phyloP scores from a whole-genome alignment of 495 filamentous ascomycete species.

The Tuber indicum region DNA sequence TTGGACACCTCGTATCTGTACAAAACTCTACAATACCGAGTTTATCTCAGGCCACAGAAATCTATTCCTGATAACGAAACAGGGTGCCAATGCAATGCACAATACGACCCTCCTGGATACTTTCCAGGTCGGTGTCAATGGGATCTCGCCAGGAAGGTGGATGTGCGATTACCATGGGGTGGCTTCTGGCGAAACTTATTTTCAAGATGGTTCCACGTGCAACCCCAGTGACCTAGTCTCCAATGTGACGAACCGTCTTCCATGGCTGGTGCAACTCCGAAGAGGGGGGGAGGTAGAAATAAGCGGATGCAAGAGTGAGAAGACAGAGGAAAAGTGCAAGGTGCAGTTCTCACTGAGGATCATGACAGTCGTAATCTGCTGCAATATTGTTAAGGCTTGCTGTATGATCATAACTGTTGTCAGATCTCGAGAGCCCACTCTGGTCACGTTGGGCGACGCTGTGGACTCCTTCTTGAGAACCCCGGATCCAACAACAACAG shows the following conservation, averaged over 20 bases:
- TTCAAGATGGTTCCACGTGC: not conserved
- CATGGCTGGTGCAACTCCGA: not conserved
- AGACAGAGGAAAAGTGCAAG: slow-evolving; percentile 42
- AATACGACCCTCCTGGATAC: not conserved
- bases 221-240: not conserved
- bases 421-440: slow-evolving; percentile 26
- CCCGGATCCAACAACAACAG: slow-evolving; percentile 9
- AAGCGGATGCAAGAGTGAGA: not conserved
- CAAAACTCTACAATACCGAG: not conserved
- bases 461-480: slow-evolving; percentile 12
- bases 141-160: not conserved
- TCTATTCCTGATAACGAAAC: not conserved
- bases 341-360: slow-evolving; percentile 46
- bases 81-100: too few relatives aligned
- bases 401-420: slow-evolving; percentile 37
- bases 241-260: not conserved
- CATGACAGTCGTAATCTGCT: slow-evolving; percentile 45
- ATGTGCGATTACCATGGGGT: not conserved
- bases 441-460: slow-evolving; percentile 25
- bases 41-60: not conserved
- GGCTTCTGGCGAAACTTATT: too few relatives aligned
- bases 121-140: not conserved
- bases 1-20: not conserved
- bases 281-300: too few relatives aligned
- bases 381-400: slow-evolving; percentile 44